Percentiles rank a stretch among this genome's conserved stretches.
These are phyloP conservation scores for sorghum (Sorghum bicolor) DNA, from an alignment of 176 grass and related monocot genomes.

Conservation along the genomic window DNA sequence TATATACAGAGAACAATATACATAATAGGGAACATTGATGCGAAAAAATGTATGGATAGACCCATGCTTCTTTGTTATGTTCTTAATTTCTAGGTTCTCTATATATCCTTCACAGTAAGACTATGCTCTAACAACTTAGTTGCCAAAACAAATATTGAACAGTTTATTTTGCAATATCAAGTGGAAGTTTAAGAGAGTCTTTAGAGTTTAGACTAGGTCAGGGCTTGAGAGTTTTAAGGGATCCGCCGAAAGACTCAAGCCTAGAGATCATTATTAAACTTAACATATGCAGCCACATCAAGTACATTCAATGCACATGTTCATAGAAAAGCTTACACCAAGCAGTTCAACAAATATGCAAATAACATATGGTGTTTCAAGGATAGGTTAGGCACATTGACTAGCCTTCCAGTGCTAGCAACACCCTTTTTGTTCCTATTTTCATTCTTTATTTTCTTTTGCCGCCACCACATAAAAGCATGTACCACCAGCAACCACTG, in stretches of 20 bases:
- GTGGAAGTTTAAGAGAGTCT: neutral
- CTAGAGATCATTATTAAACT: neutral
- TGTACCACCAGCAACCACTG: neutral
- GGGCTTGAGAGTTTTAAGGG: neutral
- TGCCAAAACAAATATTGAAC: neutral
- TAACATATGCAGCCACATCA: neutral
- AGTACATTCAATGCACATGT: neutral
- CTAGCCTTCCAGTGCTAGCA: neutral
- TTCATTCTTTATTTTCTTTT: neutral
- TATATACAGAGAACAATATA: neutral
- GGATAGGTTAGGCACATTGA: neutral
- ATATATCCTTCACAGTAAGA: neutral
- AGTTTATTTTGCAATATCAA: neutral
- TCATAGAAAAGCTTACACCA: neutral
- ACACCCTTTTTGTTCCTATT: neutral
- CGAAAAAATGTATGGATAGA: neutral
- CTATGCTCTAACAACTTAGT: neutral
- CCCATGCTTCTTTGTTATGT: neutral
- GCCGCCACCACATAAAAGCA: neutral
- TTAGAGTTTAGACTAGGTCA: neutral
- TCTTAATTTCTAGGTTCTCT: constrained; percentile 1
- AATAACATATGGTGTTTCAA: neutral
- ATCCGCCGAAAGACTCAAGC: neutral
- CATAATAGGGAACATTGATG: constrained; percentile 2
- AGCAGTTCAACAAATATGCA: neutral